phyloP scores from a whole-genome alignment of 2,329 filamentous ascomycete genomes.

The Polytolypa hystricis region DNA sequence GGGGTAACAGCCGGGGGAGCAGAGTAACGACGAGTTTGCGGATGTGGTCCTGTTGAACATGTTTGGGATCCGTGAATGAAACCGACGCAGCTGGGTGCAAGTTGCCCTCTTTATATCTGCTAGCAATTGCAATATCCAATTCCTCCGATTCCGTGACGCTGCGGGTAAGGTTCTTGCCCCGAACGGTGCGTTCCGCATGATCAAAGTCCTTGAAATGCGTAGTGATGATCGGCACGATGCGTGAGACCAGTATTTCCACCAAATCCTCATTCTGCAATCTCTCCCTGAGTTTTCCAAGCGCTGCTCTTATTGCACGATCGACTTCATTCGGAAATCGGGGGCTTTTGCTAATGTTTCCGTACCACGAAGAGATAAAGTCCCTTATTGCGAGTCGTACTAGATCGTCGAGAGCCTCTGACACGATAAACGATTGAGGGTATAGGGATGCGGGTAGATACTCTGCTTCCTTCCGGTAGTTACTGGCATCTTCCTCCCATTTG shows the following conservation, averaged over 20 bases:
- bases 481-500: constrained; percentile 60
- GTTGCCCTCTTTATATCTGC: constrained; percentile 79
- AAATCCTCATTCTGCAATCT: constrained; percentile 66
- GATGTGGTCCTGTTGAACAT: constrained; percentile 79
- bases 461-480: constrained; percentile 53
- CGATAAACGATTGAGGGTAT: constrained; percentile 61
- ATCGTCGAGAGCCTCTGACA: constrained; percentile 70
- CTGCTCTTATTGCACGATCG: constrained; percentile 65
- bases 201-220: constrained; percentile 83
- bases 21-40: constrained; percentile 62
- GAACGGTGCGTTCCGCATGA: constrained; percentile 74
- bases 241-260: constrained; percentile 69
- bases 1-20: constrained; percentile 63
- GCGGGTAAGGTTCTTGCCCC: constrained; percentile 76
- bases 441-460: constrained; percentile 59
- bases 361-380: constrained; percentile 86
- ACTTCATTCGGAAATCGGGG: constrained; percentile 76
- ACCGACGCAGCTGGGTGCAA: constrained; percentile 78
- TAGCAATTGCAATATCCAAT: constrained; percentile 88
- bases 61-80: constrained; percentile 71
- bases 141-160: constrained; percentile 94
- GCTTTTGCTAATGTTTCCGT: constrained; percentile 70
- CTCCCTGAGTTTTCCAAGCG: constrained; percentile 59
- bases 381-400: constrained; percentile 65
- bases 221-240: constrained; percentile 78